These are phyloP conservation scores for Nemania diffusa DNA, from an alignment of 2,329 filamentous ascomycete genomes.

Conservation along the genomic window DNA sequence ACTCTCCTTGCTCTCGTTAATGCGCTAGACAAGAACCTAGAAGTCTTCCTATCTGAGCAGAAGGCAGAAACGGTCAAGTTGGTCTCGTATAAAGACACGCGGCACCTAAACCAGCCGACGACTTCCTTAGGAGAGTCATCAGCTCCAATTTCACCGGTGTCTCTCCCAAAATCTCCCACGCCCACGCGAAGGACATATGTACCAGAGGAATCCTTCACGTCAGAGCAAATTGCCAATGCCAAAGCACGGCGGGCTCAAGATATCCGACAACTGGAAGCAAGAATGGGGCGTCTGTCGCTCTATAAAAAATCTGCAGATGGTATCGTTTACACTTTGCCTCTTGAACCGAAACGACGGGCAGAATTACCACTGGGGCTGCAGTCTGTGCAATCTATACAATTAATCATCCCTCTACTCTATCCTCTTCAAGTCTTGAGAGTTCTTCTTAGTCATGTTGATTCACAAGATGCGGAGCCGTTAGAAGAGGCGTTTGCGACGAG, in stretches of 20 bases:
- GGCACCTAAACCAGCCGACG: conserved; percentile 53
- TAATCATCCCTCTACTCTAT: conserved; percentile 77
- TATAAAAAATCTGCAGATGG: conserved; percentile 78
- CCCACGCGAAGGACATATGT: conserved; percentile 49
- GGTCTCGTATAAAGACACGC: conserved; percentile 68
- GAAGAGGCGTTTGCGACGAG: conserved; percentile 73
- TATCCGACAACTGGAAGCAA: conserved; percentile 77
- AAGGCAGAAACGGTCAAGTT: conserved; percentile 79
- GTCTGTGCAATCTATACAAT: conserved; percentile 69
- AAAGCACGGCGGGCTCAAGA: conserved; percentile 72
- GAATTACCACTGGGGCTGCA: conserved; percentile 71
- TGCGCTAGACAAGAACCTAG: conserved; percentile 76
- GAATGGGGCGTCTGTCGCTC: conserved; percentile 73
- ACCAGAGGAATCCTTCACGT: conserved; percentile 62
- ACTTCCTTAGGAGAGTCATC: conserved; percentile 36
- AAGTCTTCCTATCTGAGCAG: conserved; percentile 73
- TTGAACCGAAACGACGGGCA: conserved; percentile 70
- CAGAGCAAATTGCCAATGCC: conserved; percentile 70
- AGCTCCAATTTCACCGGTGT: conserved; percentile 25
- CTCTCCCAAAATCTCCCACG: conserved; percentile 18
- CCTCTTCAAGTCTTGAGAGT: conserved; percentile 75
- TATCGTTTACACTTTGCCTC: conserved; percentile 74
- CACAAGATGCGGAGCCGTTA: conserved; percentile 68
- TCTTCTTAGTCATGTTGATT: conserved; percentile 71
- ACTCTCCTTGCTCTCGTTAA: conserved; percentile 76